Evolutionary conservation across 116 monocot genomes (phyloP).

Genomic region (Zostera marina): DNA sequence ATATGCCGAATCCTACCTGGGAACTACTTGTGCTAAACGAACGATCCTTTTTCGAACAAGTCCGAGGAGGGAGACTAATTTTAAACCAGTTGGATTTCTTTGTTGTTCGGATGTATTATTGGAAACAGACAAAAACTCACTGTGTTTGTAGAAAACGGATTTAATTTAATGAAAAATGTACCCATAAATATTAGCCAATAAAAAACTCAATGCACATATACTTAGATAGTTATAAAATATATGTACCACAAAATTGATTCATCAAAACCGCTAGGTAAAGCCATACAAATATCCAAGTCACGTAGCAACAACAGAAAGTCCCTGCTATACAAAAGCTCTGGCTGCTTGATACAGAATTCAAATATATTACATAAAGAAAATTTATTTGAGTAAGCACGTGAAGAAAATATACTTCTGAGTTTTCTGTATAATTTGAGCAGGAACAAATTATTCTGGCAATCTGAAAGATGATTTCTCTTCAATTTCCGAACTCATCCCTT

Average conservation of each 20-base stretch:
- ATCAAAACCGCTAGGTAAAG: conserved; percentile 53
- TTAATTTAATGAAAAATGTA: neutral
- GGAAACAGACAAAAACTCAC: conserved; percentile 40
- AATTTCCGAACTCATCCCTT: conserved; percentile 43
- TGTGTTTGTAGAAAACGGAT: conserved; percentile 10
- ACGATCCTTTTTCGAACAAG: too few relatives aligned
- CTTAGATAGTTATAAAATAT: neutral
- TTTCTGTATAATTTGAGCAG: conserved; percentile 12
- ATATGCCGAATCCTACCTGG: too few relatives aligned
- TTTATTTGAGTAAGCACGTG: neutral
- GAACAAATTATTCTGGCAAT: neutral
- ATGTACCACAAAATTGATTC: conserved; percentile 49
- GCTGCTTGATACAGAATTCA: conserved; percentile 12
- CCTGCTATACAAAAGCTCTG: conserved; percentile 36
- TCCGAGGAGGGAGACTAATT: too few relatives aligned
- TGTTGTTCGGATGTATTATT: conserved; percentile 21
- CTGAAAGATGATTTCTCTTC: conserved; percentile 11
- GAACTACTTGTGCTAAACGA: too few relatives aligned
- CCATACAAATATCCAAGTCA: conserved; percentile 59
- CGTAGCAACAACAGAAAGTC: conserved; percentile 66
- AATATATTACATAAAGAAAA: neutral
- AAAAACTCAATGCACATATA: neutral
- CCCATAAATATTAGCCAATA: neutral
- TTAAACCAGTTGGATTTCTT: conserved; percentile 29
- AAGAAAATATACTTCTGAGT: conserved; percentile 16